Conservation (phyloP, 163 green algal genomes). For the Scenedesmus sp. region DNA sequence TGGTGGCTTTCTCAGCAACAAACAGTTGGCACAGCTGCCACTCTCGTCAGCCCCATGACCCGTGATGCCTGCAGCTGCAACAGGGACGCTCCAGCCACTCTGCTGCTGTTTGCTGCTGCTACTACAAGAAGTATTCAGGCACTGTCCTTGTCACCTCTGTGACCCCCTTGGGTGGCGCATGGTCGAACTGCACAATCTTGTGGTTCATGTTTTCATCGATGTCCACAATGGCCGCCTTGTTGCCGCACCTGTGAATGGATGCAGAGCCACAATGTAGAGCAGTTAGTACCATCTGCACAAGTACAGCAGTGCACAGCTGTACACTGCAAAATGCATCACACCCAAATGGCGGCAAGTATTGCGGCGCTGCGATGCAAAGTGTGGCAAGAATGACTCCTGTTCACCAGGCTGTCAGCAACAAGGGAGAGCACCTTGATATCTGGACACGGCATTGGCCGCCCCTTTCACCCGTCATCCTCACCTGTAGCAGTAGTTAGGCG, state of each 20-base stretch:
- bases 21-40: background rate
- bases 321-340: background rate
- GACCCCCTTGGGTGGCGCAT: conserved; percentile 76
- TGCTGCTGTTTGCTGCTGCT: background rate
- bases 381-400: background rate
- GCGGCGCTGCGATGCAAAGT: too few relatives aligned
- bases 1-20: background rate
- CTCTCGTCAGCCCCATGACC: background rate
- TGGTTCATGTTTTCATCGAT: conserved; percentile 81
- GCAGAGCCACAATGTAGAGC: background rate
- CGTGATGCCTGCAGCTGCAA: background rate
- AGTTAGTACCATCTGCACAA: background rate
- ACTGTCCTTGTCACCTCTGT: conserved; percentile 73
- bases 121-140: conserved; percentile 73
- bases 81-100: background rate
- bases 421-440: background rate
- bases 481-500: conserved; percentile 99
- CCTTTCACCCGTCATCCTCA: conserved; percentile 57
- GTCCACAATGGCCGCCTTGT: conserved; percentile 89
- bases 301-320: background rate
- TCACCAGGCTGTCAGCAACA: background rate
- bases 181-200: conserved; percentile 77
- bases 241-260: conserved; percentile 53
- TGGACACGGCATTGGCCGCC: background rate
- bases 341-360: too few relatives aligned